Evolutionary conservation across 164 flowering plant species (phyloP), one percentile per base, ranked within the genome.

Genomic region (Magnolia officinalis): DNA sequence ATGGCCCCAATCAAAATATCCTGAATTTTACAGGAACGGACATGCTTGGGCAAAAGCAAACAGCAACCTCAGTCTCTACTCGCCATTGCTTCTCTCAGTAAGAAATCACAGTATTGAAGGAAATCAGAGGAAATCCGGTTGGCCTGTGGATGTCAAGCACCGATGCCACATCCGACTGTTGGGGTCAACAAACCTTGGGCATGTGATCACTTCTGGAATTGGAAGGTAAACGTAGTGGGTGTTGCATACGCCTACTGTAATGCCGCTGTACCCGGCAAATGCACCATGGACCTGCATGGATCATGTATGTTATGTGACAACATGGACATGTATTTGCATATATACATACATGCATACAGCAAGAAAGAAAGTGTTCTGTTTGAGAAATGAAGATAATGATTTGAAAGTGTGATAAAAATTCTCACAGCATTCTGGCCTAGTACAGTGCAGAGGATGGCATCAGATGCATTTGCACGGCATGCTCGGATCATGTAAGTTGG

Each of bases 81-180:
- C 0, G 68, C 26, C 26, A 65, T 24, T 65, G 24, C 26, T 65
- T 65, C 68, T 65, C 68, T 65, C 68, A 6, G 1, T 23, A 24
- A 20, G 29, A 37, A 37, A 37, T 37, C 45, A 37, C 45, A 37
- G 45, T 37, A 65, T 65, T 18, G 4, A 16, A 29, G 49, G 8
- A 29, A 6, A 24, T 75, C 63, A 83, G 45, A 78, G 76, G 79
- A 87, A 87, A 76, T 87, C 89, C 16, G 87, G 89, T 82, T 85
- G 89, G 61, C 88, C 89, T 0, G 89, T 87, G 70, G 89, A 85
- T 29, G 88, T 87, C 65, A 85, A 75, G 58, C 89, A 87, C 14
- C 89, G 80, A 75, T 87, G 87, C 89, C 89, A 87, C 89, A 87
- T 87, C 50, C 88, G 82, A 75, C 89, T 87, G 64, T 85, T 80